A percentile compares a stretch with the other conserved stretches of the same genome.
These are phyloP conservation scores for Cordyceps fumosorosea DNA, from an alignment of 2,329 filamentous ascomycete species.

Conservation along the genomic window DNA sequence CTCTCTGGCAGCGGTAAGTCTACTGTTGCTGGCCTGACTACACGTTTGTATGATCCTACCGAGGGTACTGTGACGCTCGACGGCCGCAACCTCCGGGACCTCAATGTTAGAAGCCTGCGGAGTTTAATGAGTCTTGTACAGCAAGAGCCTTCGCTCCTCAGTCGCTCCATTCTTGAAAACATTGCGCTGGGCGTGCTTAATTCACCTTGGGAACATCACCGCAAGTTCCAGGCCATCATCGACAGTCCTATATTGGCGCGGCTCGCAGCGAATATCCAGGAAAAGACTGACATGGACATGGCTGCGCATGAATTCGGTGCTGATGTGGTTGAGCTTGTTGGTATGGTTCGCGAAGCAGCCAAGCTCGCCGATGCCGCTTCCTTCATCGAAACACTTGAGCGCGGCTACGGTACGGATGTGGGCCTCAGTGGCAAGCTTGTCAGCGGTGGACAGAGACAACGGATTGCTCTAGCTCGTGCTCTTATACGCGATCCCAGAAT, in stretches of 20 bases:
- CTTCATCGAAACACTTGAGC: conserved; percentile 49
- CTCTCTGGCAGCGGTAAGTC: conserved; percentile 53
- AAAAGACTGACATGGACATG: conserved; percentile 40
- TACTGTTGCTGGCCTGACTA: conserved; percentile 47
- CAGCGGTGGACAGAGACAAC: conserved; percentile 55
- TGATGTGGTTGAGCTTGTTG: conserved; percentile 44
- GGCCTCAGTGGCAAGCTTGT: conserved; percentile 48
- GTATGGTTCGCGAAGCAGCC: conserved; percentile 43
- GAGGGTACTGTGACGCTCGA: conserved; percentile 41
- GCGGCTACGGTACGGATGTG: conserved; percentile 47
- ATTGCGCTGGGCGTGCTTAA: conserved; percentile 44
- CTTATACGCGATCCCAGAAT: conserved; percentile 51
- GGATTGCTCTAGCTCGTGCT: conserved; percentile 52
- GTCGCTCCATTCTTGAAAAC: conserved; percentile 43
- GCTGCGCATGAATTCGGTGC: conserved; percentile 38
- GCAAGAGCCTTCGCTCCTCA: conserved; percentile 38
- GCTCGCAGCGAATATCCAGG: conserved; percentile 44
- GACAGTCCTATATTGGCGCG: conserved; percentile 42
- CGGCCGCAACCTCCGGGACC: conserved; percentile 38
- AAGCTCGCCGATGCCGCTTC: conserved; percentile 50
- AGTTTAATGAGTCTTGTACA: conserved; percentile 39
- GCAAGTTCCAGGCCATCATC: conserved; percentile 37
- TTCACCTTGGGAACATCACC: conserved; percentile 33
- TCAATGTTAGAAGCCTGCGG: conserved; percentile 40
- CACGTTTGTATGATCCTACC: conserved; percentile 51